Conservation (phyloP, 306 rosid genomes). For the Medicago ruthenica region DNA sequence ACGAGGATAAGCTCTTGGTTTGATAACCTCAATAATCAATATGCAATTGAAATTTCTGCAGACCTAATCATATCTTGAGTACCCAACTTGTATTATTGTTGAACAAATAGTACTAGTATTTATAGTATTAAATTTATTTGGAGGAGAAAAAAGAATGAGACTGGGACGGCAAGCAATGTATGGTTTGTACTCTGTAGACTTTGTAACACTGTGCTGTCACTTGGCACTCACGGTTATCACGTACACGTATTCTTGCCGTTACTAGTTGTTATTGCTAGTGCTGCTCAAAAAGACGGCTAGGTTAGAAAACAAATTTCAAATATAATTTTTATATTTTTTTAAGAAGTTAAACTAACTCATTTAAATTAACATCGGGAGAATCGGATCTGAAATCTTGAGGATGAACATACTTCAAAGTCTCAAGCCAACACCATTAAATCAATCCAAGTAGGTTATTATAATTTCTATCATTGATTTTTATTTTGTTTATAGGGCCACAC, state of each 20-base stretch:
- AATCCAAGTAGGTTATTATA: no score
- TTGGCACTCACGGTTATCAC: not conserved
- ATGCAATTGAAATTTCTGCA: not conserved
- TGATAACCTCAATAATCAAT: conserved; percentile 1
- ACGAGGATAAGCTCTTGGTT: not conserved
- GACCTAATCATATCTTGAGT: not conserved
- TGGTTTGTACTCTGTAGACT: not conserved
- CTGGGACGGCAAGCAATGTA: conserved; percentile 16
- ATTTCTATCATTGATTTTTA: no score
- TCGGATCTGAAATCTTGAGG: no score
- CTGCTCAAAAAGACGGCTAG: not conserved
- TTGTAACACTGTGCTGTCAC: not conserved
- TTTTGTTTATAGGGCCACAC: no score
- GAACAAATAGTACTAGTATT: not conserved
- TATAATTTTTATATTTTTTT: no score
- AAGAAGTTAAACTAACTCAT: no score
- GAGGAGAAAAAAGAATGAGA: not conserved
- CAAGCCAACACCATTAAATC: no score
- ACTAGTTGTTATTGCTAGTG: not conserved
- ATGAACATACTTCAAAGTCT: no score
- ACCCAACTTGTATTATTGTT: not conserved
- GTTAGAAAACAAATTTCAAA: not conserved
- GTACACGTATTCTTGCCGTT: not conserved
- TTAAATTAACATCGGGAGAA: no score
- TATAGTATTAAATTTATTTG: not conserved